These are phyloP conservation scores for Luffa acutangula DNA, from an alignment of 306 rosid species.

Conservation along the genomic window DNA sequence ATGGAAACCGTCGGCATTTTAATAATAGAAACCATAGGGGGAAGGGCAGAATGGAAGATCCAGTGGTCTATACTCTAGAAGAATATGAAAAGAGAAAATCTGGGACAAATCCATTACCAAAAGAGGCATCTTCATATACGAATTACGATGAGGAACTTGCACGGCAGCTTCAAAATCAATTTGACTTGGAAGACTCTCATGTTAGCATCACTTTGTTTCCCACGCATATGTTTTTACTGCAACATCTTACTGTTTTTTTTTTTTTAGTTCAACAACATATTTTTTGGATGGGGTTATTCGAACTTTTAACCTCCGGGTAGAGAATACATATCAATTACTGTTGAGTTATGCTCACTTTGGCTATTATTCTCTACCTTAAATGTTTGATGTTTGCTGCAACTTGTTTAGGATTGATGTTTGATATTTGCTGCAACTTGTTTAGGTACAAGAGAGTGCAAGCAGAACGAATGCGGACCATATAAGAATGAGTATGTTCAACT, in stretches of 20 bases:
- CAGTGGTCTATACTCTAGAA: constrained; percentile 43
- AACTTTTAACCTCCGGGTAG: too few relatives aligned
- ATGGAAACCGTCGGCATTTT: constrained; percentile 22
- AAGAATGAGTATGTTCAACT: constrained; percentile 74
- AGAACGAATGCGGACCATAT: constrained; percentile 41
- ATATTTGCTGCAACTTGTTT: constrained; percentile 17
- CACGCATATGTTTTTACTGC: neutral
- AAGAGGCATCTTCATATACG: constrained; percentile 11
- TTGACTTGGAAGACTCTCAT: constrained; percentile 50
- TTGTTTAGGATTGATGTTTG: constrained; percentile 37
- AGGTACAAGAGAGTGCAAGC: constrained; percentile 32
- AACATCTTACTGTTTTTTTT: neutral
- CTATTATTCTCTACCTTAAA: neutral
- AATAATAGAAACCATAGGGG: constrained; percentile 44
- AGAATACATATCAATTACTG: too few relatives aligned
- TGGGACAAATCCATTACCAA: constrained; percentile 25
- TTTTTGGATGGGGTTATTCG: too few relatives aligned
- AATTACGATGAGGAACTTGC: constrained; percentile 66
- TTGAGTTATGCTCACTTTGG: too few relatives aligned
- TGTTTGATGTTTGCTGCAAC: constrained; percentile 8
- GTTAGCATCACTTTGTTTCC: constrained; percentile 25
- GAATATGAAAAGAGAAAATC: constrained; percentile 62
- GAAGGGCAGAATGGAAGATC: constrained; percentile 56
- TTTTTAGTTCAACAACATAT: too few relatives aligned
- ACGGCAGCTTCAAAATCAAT: constrained; percentile 69